Evolutionary conservation across 2,329 filamentous ascomycete genomes (phyloP).

Genomic region (Talaromyces sp.): DNA sequence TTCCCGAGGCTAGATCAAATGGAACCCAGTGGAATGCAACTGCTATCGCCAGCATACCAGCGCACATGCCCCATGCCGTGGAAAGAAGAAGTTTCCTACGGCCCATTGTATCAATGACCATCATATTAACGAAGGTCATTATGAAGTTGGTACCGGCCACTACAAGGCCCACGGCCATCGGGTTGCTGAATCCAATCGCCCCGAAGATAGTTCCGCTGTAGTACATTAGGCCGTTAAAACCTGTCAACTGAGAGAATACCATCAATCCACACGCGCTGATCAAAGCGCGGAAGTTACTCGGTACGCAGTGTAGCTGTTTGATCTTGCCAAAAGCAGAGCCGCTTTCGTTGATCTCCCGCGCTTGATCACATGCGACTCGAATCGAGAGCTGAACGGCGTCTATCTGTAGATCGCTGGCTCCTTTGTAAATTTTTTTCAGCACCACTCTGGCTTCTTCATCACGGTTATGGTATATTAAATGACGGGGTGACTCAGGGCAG

Average conservation of each 20-base stretch:
- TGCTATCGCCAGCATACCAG: constrained; percentile 47
- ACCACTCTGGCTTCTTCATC: constrained; percentile 35
- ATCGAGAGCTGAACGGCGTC: constrained; percentile 51
- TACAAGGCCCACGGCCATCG: constrained; percentile 49
- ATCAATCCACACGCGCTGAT: constrained; percentile 55
- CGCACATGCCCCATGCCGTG: constrained; percentile 50
- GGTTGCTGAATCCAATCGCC: constrained; percentile 48
- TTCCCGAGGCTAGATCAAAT: constrained; percentile 46
- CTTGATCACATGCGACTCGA: constrained; percentile 43
- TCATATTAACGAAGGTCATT: constrained; percentile 53
- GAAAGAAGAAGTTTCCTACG: constrained; percentile 49
- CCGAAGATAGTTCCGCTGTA: constrained; percentile 36
- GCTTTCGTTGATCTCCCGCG: constrained; percentile 44
- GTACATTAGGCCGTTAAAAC: constrained; percentile 53
- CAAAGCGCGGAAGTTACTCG: constrained; percentile 42
- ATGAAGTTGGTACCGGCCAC: constrained; percentile 44
- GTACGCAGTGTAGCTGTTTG: constrained; percentile 51
- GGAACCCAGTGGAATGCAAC: constrained; percentile 54
- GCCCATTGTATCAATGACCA: constrained; percentile 51
- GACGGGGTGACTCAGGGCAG: constrained; percentile 40
- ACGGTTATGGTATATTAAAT: constrained; percentile 24
- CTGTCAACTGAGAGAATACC: constrained; percentile 54
- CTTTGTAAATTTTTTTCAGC: constrained; percentile 32
- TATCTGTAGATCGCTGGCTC: constrained; percentile 46
- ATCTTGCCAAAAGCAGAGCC: constrained; percentile 48